Evolutionary conservation across 2,329 filamentous ascomycete species (phyloP).

Genomic region (Aspergillus arachidicola): DNA sequence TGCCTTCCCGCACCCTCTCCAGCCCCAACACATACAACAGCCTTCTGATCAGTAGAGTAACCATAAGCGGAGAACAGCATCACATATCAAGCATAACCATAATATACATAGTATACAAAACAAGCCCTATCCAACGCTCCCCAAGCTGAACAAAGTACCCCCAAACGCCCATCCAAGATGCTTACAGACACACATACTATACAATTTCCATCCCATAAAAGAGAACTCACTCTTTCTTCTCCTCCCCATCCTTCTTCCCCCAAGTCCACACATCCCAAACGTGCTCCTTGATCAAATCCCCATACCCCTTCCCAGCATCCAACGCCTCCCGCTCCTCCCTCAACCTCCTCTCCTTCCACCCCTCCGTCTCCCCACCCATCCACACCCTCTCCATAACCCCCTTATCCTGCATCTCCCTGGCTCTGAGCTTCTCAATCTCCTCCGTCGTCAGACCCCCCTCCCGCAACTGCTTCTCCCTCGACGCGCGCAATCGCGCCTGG

Average conservation of each 20-base stretch:
- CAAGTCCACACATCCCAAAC: slow-evolving; percentile 51
- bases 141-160: background rate
- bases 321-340: slow-evolving; percentile 47
- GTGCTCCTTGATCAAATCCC: slow-evolving; percentile 49
- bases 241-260: slow-evolving; percentile 28
- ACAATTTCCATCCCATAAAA: background rate
- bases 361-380: slow-evolving; percentile 46
- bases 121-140: background rate
- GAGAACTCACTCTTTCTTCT: background rate
- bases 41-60: too few species aligned
- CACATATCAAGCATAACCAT: background rate
- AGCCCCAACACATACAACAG: too few species aligned
- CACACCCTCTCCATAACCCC: slow-evolving; percentile 36
- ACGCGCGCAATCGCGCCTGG: slow-evolving; percentile 33
- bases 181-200: background rate
- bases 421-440: slow-evolving; percentile 39
- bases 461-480: slow-evolving; percentile 29
- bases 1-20: too few species aligned
- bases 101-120: background rate
- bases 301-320: slow-evolving; percentile 47
- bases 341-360: slow-evolving; percentile 47
- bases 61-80: background rate
- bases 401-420: slow-evolving; percentile 32
- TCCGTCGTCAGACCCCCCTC: slow-evolving; percentile 24
- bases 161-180: background rate